phyloP scores from a whole-genome alignment of 2,329 filamentous ascomycete species.

The Dactylella cylindrospora region DNA sequence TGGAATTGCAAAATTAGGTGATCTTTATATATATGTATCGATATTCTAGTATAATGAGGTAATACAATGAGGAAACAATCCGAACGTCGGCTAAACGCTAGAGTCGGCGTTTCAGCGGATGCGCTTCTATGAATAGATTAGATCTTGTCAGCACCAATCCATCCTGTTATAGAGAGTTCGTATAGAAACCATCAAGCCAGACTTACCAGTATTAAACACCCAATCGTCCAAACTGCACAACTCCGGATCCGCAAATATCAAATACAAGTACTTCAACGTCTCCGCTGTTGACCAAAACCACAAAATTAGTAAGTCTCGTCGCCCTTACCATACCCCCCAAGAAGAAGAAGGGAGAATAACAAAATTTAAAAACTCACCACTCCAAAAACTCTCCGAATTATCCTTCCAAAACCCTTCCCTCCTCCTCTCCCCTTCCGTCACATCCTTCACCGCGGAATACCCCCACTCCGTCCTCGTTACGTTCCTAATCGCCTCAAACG shows the following conservation, averaged over 20 bases:
- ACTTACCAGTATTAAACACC: slow-evolving; percentile 60
- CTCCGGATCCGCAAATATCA: slow-evolving; percentile 81
- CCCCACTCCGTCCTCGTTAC: slow-evolving; percentile 67
- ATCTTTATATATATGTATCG: slow-evolving; percentile 23
- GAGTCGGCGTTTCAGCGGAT: slow-evolving; percentile 26
- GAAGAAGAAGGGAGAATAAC: slow-evolving; percentile 1
- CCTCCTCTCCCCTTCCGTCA: slow-evolving; percentile 67
- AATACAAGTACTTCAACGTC: slow-evolving; percentile 76
- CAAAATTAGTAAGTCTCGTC: slow-evolving; percentile 12
- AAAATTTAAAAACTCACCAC: slow-evolving; percentile 67
- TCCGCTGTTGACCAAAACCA: slow-evolving; percentile 46
- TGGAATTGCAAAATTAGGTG: background rate
- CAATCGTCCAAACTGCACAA: slow-evolving; percentile 80
- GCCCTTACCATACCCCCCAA: slow-evolving; percentile 2
- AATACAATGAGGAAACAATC: no score
- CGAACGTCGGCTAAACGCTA: slow-evolving; percentile 7
- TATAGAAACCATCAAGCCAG: background rate
- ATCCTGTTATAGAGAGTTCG: background rate
- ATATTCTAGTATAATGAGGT: background rate
- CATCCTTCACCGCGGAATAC: slow-evolving; percentile 66
- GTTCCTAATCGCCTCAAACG: slow-evolving; percentile 67
- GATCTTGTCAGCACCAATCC: slow-evolving; percentile 1
- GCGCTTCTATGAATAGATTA: slow-evolving; percentile 23
- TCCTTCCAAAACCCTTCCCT: slow-evolving; percentile 62
- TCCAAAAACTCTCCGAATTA: slow-evolving; percentile 83